Percentiles rank a stretch among this genome's conserved stretches.
Evolutionary conservation across 129 eudicot genomes (phyloP).

Genomic region (Dittrichia graveolens): DNA sequence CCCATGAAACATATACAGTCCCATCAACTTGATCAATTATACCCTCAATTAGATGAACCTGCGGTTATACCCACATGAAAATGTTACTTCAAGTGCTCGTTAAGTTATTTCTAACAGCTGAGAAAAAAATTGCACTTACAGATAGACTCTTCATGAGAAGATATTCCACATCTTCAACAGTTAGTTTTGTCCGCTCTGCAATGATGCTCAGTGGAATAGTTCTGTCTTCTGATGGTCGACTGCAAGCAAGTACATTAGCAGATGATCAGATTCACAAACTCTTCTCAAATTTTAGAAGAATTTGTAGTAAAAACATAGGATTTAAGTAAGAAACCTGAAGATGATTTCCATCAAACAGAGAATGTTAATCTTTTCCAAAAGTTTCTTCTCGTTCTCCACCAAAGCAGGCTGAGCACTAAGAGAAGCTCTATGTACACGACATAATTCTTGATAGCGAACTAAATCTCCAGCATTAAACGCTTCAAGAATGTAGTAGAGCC

Average conservation of each 20-base stretch:
- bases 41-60: slow-evolving; percentile 97
- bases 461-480: slow-evolving; percentile 83
- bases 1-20: slow-evolving; percentile 89
- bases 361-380: slow-evolving; percentile 81
- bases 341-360: slow-evolving; percentile 91
- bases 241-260: slow-evolving; percentile 37
- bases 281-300: neutral
- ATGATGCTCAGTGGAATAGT: slow-evolving; percentile 72
- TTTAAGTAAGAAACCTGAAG: slow-evolving; percentile 48
- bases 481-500: slow-evolving; percentile 82
- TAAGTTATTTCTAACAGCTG: neutral
- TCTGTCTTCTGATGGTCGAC: slow-evolving; percentile 89
- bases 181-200: slow-evolving; percentile 73
- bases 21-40: slow-evolving; percentile 91
- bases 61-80: slow-evolving; percentile 28
- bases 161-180: slow-evolving; percentile 79
- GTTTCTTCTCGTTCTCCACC: slow-evolving; percentile 75
- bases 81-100: slow-evolving; percentile 63
- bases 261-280: neutral
- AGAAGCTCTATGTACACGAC: slow-evolving; percentile 68
- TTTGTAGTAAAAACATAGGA: neutral
- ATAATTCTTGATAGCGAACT: slow-evolving; percentile 72
- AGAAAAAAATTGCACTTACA: slow-evolving; percentile 42
- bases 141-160: slow-evolving; percentile 94
- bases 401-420: slow-evolving; percentile 72